Base-by-base conservation (phyloP, 768 basidiomycete species). In the Mycena indigotica region DNA sequence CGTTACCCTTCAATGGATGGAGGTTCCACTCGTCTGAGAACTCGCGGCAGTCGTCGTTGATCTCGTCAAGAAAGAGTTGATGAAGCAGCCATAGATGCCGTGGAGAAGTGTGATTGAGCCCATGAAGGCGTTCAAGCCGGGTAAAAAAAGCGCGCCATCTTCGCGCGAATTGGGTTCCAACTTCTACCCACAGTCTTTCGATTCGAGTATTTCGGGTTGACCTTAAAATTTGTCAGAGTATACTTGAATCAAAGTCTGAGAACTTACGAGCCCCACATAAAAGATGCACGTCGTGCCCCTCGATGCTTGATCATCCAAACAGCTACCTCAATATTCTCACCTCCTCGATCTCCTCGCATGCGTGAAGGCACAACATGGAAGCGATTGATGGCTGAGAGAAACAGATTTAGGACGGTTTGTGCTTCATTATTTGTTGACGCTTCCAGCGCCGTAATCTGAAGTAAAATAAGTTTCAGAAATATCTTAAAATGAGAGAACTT, bases 171-270 rank as follows among this genome's bases (percentile, higher is more conserved):
- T 75, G 65, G 0, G 57, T 25, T 0, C 75, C 74, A 28, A 74
- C 65, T 51, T 80, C 73, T 8, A 75, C 74, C 78, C 78, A 80
- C 0, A 80, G 57, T 0, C 69, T 58, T 55, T 80, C 78, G 32
- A 78, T 77, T 1, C 68, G 60, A 0, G 68, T 70, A 50, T 79
- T 79, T 1, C 52, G 45, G 0, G 72, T 75, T 0, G 71, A 78
- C 15, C 69, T 70, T 24, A 17, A 19, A 13, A 29, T 35, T 15
- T 21, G 32, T 17, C 13, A 2, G 29, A 29, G 28, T 15, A 29
- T 25, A 35, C n/a, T 17, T 5, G 26, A 32, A 51, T 17, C 5
- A 35, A 17, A 4, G 13, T 41, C 19, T 13, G 13, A 44, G 23
- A 5, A 45, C 56, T 1, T 38, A 59, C 57, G 52, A 59, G 17